These are phyloP conservation scores for Lactifluus volemus DNA, from an alignment of 768 basidiomycete genomes.

Conservation along the genomic window DNA sequence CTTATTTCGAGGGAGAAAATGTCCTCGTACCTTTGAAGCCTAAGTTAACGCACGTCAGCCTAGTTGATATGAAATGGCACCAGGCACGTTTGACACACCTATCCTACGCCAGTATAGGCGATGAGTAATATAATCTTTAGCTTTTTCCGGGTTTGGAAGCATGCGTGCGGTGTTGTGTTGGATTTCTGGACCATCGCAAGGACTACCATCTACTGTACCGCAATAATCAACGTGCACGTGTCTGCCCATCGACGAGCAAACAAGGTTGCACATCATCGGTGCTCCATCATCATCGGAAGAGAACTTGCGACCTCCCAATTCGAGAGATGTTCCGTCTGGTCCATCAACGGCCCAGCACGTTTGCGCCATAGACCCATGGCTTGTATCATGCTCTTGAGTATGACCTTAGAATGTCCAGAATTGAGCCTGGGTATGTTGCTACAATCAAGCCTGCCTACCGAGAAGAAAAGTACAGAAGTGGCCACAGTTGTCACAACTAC, in stretches of 20 bases:
- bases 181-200: slow-evolving; percentile 36
- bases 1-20: too few relatives aligned
- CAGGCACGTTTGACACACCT: slow-evolving; percentile 30
- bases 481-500: slow-evolving; percentile 46
- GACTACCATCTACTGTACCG: slow-evolving; percentile 28
- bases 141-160: slow-evolving; percentile 35
- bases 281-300: slow-evolving; percentile 47
- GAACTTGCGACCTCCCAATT: slow-evolving; percentile 49
- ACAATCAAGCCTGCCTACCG: slow-evolving; percentile 28
- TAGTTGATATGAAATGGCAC: background rate
- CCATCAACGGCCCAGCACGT: slow-evolving; percentile 51
- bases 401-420: slow-evolving; percentile 34
- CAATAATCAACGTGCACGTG: slow-evolving; percentile 52
- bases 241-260: slow-evolving; percentile 48
- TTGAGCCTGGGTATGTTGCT: background rate
- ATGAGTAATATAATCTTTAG: slow-evolving; percentile 50
- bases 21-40: too few relatives aligned
- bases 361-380: slow-evolving; percentile 54
- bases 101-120: slow-evolving; percentile 48
- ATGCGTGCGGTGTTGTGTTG: slow-evolving; percentile 38
- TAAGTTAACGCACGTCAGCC: background rate
- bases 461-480: slow-evolving; percentile 51
- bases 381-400: slow-evolving; percentile 53
- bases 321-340: slow-evolving; percentile 40
- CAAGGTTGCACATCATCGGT: slow-evolving; percentile 53